phyloP scores from a whole-genome alignment of 352 stramenopile genomes.

The Pythium chondricola region DNA sequence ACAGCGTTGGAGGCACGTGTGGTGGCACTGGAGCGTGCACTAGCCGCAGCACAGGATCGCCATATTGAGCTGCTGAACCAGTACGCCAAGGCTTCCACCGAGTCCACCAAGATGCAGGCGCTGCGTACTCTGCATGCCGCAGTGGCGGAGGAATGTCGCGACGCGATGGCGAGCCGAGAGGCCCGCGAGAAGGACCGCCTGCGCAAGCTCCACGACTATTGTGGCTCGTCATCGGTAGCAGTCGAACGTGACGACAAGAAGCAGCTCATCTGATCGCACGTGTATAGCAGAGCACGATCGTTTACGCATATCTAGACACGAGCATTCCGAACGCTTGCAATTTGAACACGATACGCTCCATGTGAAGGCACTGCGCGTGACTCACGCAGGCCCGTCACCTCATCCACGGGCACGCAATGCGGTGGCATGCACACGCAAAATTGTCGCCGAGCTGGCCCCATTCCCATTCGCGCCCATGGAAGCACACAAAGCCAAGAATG shows the following conservation, averaged over 20 bases:
- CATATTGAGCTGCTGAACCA: conserved; percentile 39
- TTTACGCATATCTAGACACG: too few relatives aligned
- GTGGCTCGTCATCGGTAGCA: conserved; percentile 52
- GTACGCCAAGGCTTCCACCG: conserved; percentile 15
- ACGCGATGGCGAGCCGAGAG: conserved; percentile 26
- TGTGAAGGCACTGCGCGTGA: too few relatives aligned
- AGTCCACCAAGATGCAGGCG: conserved; percentile 17
- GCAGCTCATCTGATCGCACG: too few relatives aligned
- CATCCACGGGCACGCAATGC: too few relatives aligned
- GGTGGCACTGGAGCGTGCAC: conserved; percentile 21
- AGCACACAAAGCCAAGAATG: too few relatives aligned
- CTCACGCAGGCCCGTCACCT: too few relatives aligned
- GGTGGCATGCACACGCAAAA: too few relatives aligned
- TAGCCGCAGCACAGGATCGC: conserved; percentile 17
- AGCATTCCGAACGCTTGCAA: too few relatives aligned
- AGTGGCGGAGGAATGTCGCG: conserved; percentile 19
- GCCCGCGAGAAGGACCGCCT: conserved; percentile 23
- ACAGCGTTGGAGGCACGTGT: conserved; percentile 32
- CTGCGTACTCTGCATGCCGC: conserved; percentile 23
- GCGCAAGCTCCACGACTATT: conserved; percentile 47
- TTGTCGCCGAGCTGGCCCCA: too few relatives aligned
- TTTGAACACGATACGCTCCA: too few relatives aligned
- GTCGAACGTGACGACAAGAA: conserved; percentile 39
- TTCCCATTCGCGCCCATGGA: too few relatives aligned
- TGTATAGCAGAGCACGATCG: too few relatives aligned